Percentiles rank a stretch among this genome's conserved stretches.
Conservation (phyloP, 2,329 filamentous ascomycete genomes). For the Fusarium verrucosum region DNA sequence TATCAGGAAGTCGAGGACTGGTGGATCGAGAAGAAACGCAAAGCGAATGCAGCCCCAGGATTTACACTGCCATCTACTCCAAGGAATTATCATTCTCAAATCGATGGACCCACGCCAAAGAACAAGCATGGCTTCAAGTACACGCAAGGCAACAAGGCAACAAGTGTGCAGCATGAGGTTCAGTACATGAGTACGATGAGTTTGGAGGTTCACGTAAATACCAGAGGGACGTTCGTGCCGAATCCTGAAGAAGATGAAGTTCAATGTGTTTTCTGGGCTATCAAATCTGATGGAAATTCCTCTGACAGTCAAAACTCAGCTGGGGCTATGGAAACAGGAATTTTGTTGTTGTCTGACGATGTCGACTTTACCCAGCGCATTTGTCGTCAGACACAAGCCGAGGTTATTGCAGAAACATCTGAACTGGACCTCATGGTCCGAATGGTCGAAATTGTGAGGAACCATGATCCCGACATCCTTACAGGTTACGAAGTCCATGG, state of each 20-base stretch:
- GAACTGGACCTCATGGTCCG: slow-evolving; percentile 87
- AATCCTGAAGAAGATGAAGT: slow-evolving; percentile 93
- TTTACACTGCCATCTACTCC: slow-evolving; percentile 38
- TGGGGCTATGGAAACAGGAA: slow-evolving; percentile 69
- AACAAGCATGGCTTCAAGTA: slow-evolving; percentile 87
- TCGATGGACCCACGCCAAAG: slow-evolving; percentile 86
- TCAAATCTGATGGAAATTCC: slow-evolving; percentile 77
- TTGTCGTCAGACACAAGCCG: slow-evolving; percentile 66
- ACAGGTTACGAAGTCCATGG: slow-evolving; percentile 96
- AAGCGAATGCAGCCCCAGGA: slow-evolving; percentile 1
- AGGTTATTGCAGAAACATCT: slow-evolving; percentile 77
- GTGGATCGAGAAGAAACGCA: slow-evolving; percentile 58
- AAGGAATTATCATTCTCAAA: slow-evolving; percentile 74
- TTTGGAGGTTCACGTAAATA: slow-evolving; percentile 91
- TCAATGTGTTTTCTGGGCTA: slow-evolving; percentile 87
- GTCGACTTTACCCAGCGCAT: slow-evolving; percentile 68
- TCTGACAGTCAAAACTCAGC: slow-evolving; percentile 57
- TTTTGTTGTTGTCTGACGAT: slow-evolving; percentile 75
- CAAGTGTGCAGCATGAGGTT: slow-evolving; percentile 81
- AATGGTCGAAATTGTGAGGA: slow-evolving; percentile 87
- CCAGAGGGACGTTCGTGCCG: slow-evolving; percentile 79
- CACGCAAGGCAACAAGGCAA: slow-evolving; percentile 77
- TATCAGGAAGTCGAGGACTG: slow-evolving; percentile 75
- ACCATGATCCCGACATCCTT: slow-evolving; percentile 88
- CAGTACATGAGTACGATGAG: slow-evolving; percentile 98